Base-by-base conservation (phyloP, 345 rosid genomes). In the Eucalyptus tenuipes region DNA sequence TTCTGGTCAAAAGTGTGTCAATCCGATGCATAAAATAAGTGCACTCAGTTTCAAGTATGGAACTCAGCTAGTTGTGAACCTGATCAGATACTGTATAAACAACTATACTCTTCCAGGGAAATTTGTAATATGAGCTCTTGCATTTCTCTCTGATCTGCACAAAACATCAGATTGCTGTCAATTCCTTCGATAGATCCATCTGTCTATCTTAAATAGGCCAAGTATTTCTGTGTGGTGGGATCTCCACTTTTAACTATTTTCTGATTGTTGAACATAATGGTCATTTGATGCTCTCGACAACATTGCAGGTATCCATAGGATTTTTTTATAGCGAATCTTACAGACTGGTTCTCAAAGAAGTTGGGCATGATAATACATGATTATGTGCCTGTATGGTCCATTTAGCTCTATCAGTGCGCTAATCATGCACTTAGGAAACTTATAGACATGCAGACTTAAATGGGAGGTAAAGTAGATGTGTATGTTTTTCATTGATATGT, bases 231-330 rank as follows among this genome's bases (percentile, higher is more conserved):
- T 33, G 81, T 3, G 27, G 45, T 71, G 81, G 45, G 14, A 37
- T 71, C 45, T 18, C 14, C 45, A 5, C 45, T 33, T 33, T 37
- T 18, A 10, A 18, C 27, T 71, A 3, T 33, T 71, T 33, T 71
- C 25, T 10, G 45, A 18, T 18, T 5, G 27, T 37, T 18, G 81
- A 0, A 71, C 45, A 71, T 37, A 71, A 71, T 71, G 81, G 45
- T 37, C 22, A 33, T 71, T 18, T 37, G 81, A 37, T 37, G 81
- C 20, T 57, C 80, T 37, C 81, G 33, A 86, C 29, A 13, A 82
- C 53, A 68, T 64, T 66, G 89, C 97, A 96, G 98, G 99, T 96
- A 33, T 97, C 97, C 90, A 96, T 94, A 66, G 99, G 99, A 89
- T 97, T 96, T 88, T 88, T 94, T 96, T 84, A 96, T 96, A 90